Base-by-base conservation (phyloP, 208 protist species). In the Acanthamoeba royreba region DNA sequence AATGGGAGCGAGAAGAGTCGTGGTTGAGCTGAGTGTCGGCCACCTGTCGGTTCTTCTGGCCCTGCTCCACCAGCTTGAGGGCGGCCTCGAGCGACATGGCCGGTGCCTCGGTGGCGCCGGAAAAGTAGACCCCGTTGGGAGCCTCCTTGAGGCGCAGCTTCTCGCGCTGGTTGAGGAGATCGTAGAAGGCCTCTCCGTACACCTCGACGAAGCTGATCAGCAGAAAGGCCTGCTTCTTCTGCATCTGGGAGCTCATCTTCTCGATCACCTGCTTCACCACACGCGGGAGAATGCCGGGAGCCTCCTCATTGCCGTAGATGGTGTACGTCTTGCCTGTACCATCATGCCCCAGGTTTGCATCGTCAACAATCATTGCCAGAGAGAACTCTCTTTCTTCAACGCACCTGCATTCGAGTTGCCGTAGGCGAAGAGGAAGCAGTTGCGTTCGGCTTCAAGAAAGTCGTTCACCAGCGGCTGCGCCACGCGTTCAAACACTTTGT, bases 321-420 rank as follows among this genome's bases (percentile, higher is more conserved):
- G 98, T 98, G 96, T 98, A 98, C 25, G 98, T 98, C 94, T 99
- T 99, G 94, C 98, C 49, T 72, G 49, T n/a, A 79, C 9, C 25
- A n/a, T 4, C 2, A 31, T 40, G 0, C 35, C 31, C n/a, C n/a
- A n/a, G n/a, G n/a, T n/a, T n/a, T n/a, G n/a, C n/a, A n/a, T n/a
- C n/a, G n/a, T n/a, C n/a, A n/a, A n/a, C n/a, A n/a, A n/a, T n/a
- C n/a, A n/a, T n/a, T n/a, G n/a, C n/a, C n/a, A n/a, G n/a, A n/a
- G n/a, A n/a, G n/a, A n/a, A n/a, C n/a, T n/a, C n/a, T n/a, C n/a
- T n/a, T n/a, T n/a, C n/a, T n/a, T n/a, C n/a, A 53, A 25, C 25
- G 74, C 0, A 85, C 74, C 74, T 35, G 74, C 74, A 35, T 90
- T 90, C 15, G 83, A 69, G 52, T 69, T 90, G 46, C 83, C 83